phyloP scores from a whole-genome alignment of 306 rosid species.

The Prunus kanzakura region DNA sequence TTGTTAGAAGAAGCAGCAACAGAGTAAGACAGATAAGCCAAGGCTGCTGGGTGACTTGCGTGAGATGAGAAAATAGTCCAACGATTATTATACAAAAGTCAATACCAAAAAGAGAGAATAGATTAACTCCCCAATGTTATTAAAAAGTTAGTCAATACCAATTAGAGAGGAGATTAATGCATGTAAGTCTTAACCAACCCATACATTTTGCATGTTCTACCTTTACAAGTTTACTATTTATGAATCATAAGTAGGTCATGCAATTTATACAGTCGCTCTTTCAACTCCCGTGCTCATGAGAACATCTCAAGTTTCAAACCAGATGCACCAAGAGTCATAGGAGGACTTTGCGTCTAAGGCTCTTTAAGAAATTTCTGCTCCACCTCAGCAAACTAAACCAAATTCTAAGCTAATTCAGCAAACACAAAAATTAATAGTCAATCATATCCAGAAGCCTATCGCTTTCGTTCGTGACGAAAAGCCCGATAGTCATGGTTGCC shows the following conservation, averaged over 20 bases:
- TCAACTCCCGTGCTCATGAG: not conserved
- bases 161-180: not conserved
- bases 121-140: not conserved
- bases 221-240: constrained; percentile 13
- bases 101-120: not conserved
- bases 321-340: constrained; percentile 15
- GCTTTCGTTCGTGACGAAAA: not conserved
- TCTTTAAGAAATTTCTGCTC: not conserved
- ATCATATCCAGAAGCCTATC: not conserved
- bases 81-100: not conserved
- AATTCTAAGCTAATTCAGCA: constrained; percentile 5
- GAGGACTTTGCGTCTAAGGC: not conserved
- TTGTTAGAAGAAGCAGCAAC: constrained; percentile 1
- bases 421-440: not conserved
- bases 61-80: not conserved
- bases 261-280: not conserved
- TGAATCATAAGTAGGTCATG: constrained; percentile 8
- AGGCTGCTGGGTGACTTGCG: not conserved
- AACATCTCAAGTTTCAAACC: constrained; percentile 9
- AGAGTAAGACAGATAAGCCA: constrained; percentile 1
- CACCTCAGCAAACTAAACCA: constrained; percentile 17
- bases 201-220: constrained; percentile 2
- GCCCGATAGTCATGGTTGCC: not conserved
- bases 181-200: constrained; percentile 15
- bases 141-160: not conserved